Evolutionary conservation across 257 asterid genomes (phyloP), one percentile per base, ranked within the genome.

Genomic region (Primulina huaijiensis): DNA sequence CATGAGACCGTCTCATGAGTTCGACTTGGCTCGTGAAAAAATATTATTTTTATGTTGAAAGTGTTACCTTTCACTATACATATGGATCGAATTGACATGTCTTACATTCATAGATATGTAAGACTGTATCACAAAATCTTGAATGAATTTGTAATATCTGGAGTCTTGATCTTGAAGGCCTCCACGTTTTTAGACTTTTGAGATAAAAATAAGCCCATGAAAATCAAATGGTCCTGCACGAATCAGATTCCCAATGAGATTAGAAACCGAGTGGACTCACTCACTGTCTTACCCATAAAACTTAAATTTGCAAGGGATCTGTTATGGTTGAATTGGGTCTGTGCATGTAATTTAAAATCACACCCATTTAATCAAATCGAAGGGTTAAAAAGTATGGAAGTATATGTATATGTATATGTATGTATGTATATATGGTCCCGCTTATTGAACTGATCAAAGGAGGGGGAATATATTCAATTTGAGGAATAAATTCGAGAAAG

Each of bases 401-500:
- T 64, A 67, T 72, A 71, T 62, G 2, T 30, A 30, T 30, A 30
- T 30, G 4, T 31, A 31, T 27, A 27, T 27, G 3, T 0, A 31
- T 31, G 34, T 31, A 3, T 31, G 38, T 6, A 7, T 0, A 73
- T 58, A 69, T 62, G 86, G 87, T 46, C 81, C 86, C 81, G 71
- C 81, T 75, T 40, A 38, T 72, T 76, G 78, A 78, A 69, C 83
- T n/a, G n/a, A n/a, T 57, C 69, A 70, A 79, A 79, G 79, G 57
- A 4, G 57, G 21, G 17, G 57, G 90, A 88, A 88, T 86, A 86
- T 83, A 88, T 88, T 81, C 95, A 82, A 62, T 76, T 64, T 56
- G 56, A 60, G 82, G 91, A 82, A 88, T 82, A 88, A 77, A 82
- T 88, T 84, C 87, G 33, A 61, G 33, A 82, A 79, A 84, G 88